Base-by-base conservation (phyloP, 192 early-diverging fungal species). In the Podila verticillata region DNA sequence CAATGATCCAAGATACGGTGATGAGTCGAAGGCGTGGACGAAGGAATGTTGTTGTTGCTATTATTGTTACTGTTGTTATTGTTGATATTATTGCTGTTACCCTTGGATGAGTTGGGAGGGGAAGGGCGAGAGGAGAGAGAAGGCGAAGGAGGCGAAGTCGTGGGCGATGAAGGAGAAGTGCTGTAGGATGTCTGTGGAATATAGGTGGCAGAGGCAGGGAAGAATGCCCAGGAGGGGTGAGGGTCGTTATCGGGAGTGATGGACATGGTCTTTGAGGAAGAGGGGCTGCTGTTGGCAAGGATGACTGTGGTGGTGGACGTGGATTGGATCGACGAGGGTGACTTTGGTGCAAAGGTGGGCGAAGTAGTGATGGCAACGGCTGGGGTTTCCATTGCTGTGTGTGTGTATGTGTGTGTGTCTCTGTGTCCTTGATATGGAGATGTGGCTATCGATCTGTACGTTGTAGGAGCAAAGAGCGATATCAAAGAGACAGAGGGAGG, bases 1-100 rank as follows among this genome's bases (percentile, higher is more conserved):
- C 86, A 79, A 64, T 88, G 86, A 65, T 88, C 85, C 17, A 88
- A 68, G 63, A 88, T 88, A 22, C 86, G 84, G 39, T 88, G 86
- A 61, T 88, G 86, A 3, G 87, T 88, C 2, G 86, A 82, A 17
- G 81, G 74, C 12, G 72, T 73, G 19, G 82, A 57, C 1, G 82
- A 61, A 10, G 74, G 70, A 24, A 68, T 68, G 49, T 49, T 73
- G 26, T 34, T 61, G 5, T 24, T 35, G 54, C 28, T 57, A 29
- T 10, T 51, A n/a, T 47, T n/a, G 36, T 59, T 28, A 20, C 36
- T 28, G 15, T 66, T 20, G 26, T 30, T 0, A 61, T 70, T 28
- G 67, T 36, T 44, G 51, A 32, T 32, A 48, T 19, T 61, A 29
- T 66, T 48, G 65, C 12, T 63, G 36, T 26, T 62, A 5, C 22